These are phyloP conservation scores for Entomophthora muscae DNA, from an alignment of 371 early-diverging fungal genomes.

Conservation along the genomic window DNA sequence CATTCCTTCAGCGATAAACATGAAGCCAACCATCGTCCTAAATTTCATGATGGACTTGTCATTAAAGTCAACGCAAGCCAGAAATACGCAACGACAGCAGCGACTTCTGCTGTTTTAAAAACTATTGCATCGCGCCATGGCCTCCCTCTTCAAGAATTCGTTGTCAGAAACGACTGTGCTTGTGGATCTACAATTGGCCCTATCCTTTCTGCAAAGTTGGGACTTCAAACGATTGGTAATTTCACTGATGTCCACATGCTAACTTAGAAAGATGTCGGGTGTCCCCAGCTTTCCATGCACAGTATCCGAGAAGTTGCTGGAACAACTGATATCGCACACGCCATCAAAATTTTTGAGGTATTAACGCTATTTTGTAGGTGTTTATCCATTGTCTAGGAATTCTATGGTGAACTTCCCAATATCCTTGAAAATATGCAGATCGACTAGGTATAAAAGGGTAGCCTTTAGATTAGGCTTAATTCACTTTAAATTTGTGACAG, in stretches of 20 bases:
- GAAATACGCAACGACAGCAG: constrained; percentile 87
- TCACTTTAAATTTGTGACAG: no score
- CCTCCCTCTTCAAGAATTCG: constrained; percentile 88
- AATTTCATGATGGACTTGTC: constrained; percentile 86
- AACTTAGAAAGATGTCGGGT: constrained; percentile 63
- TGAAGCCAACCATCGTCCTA: constrained; percentile 79
- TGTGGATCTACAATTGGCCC: constrained; percentile 96
- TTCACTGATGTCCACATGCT: background rate
- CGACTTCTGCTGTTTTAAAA: constrained; percentile 62
- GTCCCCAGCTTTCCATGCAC: constrained; percentile 92
- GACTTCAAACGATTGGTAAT: constrained; percentile 82
- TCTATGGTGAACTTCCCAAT: background rate
- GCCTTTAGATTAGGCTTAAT: no score
- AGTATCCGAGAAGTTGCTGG: constrained; percentile 91
- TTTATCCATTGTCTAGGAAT: background rate
- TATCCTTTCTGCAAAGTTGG: constrained; percentile 82
- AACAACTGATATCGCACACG: constrained; percentile 65
- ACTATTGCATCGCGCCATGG: constrained; percentile 51
- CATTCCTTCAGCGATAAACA: no score
- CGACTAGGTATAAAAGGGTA: no score
- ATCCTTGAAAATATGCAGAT: background rate
- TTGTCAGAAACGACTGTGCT: constrained; percentile 82
- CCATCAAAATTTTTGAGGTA: constrained; percentile 64
- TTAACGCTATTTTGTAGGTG: constrained; percentile 3
- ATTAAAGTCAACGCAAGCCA: constrained; percentile 93